Percentiles rank a stretch among this genome's conserved stretches.
These are phyloP conservation scores for Tetracladium setigerum DNA, from an alignment of 495 filamentous ascomycete species.

Conservation along the genomic window DNA sequence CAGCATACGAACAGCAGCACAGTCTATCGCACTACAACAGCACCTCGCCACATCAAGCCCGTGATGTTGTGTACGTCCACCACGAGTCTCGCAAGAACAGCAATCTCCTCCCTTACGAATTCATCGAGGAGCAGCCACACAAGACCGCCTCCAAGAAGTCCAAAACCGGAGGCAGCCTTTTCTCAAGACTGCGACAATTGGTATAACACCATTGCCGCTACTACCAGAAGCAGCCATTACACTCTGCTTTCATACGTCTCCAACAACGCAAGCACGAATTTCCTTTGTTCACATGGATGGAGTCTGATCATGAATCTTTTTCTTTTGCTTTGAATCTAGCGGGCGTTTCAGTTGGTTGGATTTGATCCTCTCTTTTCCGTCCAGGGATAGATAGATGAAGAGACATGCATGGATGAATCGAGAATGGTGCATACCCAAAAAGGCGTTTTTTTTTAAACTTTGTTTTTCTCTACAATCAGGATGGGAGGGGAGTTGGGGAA, in stretches of 20 bases:
- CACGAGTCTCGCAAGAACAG: conserved; percentile 9
- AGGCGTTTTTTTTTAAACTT: too few species aligned
- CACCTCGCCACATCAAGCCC: conserved; percentile 3
- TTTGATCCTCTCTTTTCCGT: too few species aligned
- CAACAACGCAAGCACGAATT: neutral
- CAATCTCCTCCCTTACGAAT: conserved; percentile 20
- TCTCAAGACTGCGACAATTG: conserved; percentile 11
- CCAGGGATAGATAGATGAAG: too few species aligned
- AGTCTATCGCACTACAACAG: neutral
- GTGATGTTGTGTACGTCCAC: conserved; percentile 11
- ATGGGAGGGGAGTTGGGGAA: too few species aligned
- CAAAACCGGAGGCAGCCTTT: conserved; percentile 11
- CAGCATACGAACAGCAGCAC: neutral
- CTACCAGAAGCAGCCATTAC: too few species aligned
- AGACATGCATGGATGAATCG: too few species aligned
- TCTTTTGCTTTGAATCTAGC: too few species aligned
- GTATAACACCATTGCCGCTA: neutral
- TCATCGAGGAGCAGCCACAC: conserved; percentile 12
- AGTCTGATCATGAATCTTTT: too few species aligned
- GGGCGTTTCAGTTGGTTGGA: too few species aligned
- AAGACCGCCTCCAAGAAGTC: conserved; percentile 20
- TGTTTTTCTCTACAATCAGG: too few species aligned
- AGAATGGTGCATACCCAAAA: too few species aligned
- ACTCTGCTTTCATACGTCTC: too few species aligned
- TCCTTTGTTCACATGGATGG: neutral